Percentiles rank a stretch among this genome's conserved stretches.
phyloP scores from a whole-genome alignment of 768 basidiomycete genomes.

The Termitomyces sp. region DNA sequence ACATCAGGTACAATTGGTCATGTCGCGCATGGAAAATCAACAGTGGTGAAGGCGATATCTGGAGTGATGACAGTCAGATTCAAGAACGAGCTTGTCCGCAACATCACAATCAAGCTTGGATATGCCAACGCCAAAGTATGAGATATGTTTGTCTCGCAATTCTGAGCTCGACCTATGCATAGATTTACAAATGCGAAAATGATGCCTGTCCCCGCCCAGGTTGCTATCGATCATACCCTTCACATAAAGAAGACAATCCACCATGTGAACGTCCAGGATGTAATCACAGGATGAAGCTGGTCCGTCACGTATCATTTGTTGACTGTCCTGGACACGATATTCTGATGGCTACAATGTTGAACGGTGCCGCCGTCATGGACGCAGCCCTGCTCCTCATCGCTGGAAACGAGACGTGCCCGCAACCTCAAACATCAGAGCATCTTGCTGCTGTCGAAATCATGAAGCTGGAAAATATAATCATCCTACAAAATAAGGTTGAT shows the following conservation, averaged over 20 bases:
- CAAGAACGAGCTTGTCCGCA: slow-evolving; percentile 98
- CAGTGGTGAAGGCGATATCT: slow-evolving; percentile 97
- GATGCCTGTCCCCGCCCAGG: slow-evolving; percentile 89
- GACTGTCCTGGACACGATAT: slow-evolving; percentile 98
- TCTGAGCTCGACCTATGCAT: slow-evolving; percentile 12
- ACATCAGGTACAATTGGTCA: slow-evolving; percentile 90
- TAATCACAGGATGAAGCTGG: slow-evolving; percentile 81
- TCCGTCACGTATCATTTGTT: slow-evolving; percentile 98
- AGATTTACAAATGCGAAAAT: slow-evolving; percentile 99
- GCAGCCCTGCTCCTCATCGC: slow-evolving; percentile 94
- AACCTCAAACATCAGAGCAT: slow-evolving; percentile 98
- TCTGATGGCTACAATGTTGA: slow-evolving; percentile 99
- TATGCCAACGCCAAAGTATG: slow-evolving; percentile 98
- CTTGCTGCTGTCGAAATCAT: slow-evolving; percentile 98
- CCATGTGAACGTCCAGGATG: slow-evolving; percentile 93
- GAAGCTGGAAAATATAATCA: slow-evolving; percentile 97
- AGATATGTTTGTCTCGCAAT: slow-evolving; percentile 1
- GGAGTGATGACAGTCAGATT: slow-evolving; percentile 98
- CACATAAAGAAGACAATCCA: slow-evolving; percentile 90
- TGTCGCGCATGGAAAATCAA: slow-evolving; percentile 97
- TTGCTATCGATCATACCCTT: slow-evolving; percentile 90
- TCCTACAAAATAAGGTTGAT: slow-evolving; percentile 98
- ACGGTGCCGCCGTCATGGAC: slow-evolving; percentile 99
- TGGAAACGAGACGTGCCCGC: slow-evolving; percentile 97
- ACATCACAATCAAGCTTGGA: slow-evolving; percentile 99